A percentile compares a stretch with the other conserved stretches of the same genome.
Evolutionary conservation across 768 basidiomycete genomes (phyloP).

Genomic region (Tulasnella sp.): DNA sequence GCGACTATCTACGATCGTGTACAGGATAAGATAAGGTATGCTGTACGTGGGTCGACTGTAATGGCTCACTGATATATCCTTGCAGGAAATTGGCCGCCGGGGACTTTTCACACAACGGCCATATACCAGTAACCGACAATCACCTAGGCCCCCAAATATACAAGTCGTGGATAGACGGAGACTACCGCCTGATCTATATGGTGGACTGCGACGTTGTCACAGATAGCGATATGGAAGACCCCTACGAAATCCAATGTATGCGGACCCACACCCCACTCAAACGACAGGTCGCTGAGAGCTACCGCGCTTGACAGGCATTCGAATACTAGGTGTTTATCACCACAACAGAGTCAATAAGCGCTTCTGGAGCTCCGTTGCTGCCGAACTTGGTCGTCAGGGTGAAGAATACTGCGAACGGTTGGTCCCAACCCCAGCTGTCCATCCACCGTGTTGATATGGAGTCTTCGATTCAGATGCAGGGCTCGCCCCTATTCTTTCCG

Average conservation of each 20-base stretch:
- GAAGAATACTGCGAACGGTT: conserved; percentile 44
- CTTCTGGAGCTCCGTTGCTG: conserved; percentile 37
- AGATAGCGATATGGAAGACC: too few species aligned
- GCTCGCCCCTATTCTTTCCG: too few species aligned
- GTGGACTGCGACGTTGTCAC: conserved; percentile 2
- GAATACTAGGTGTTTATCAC: conserved; percentile 39
- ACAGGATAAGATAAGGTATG: not conserved
- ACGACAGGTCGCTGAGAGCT: not conserved
- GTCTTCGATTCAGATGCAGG: not conserved
- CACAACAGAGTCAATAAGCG: conserved; percentile 35
- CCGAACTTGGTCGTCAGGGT: conserved; percentile 34
- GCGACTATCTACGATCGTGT: not conserved
- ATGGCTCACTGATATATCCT: not conserved
- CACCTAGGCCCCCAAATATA: conserved; percentile 43
- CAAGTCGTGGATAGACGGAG: conserved; percentile 53
- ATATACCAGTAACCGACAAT: conserved; percentile 41
- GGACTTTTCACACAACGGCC: conserved; percentile 55
- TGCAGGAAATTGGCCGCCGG: conserved; percentile 55
- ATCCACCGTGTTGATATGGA: not conserved
- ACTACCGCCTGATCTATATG: conserved; percentile 34
- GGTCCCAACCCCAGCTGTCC: not conserved
- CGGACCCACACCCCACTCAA: not conserved
- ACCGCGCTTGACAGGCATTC: not conserved
- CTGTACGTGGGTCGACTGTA: not conserved
- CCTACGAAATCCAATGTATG: conserved; percentile 2